Evolutionary conservation across 202 grass and related monocot species (phyloP).

Genomic region (Zizania palustris): DNA sequence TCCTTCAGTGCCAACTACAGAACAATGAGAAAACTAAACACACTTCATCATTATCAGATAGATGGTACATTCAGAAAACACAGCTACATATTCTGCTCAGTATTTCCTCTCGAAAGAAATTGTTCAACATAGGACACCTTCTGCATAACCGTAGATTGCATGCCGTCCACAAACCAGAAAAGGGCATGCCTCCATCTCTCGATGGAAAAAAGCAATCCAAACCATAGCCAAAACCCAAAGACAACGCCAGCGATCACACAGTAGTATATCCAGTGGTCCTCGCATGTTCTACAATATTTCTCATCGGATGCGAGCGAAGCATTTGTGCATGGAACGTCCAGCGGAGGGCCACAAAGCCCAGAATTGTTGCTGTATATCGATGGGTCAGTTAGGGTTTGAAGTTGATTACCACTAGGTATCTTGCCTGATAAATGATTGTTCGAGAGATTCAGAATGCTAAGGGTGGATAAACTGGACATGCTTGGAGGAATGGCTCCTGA

Average conservation of each 20-base stretch:
- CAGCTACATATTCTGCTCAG: constrained; percentile 21
- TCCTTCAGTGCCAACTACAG: neutral
- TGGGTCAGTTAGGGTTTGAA: constrained; percentile 54
- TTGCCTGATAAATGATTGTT: constrained; percentile 58
- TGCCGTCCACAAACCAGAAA: constrained; percentile 52
- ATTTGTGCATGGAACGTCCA: constrained; percentile 30
- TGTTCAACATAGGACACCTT: constrained; percentile 18
- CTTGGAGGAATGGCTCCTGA: constrained; percentile 52
- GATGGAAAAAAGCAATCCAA: constrained; percentile 45
- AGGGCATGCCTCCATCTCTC: constrained; percentile 29
- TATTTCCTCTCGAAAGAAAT: constrained; percentile 28
- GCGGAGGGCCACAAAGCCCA: constrained; percentile 59
- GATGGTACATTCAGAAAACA: neutral
- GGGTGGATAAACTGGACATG: constrained; percentile 6
- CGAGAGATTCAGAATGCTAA: constrained; percentile 52
- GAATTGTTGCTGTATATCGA: constrained; percentile 58
- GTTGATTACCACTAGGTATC: constrained; percentile 56
- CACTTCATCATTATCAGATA: neutral
- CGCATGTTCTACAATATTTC: neutral
- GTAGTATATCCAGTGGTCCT: constrained; percentile 47
- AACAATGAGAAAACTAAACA: neutral
- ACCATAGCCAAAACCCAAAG: constrained; percentile 64
- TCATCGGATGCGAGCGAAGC: neutral
- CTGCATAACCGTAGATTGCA: constrained; percentile 41
- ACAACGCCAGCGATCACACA: constrained; percentile 49